phyloP scores from a whole-genome alignment of 768 basidiomycete species.

The Tephrocybe sp. region DNA sequence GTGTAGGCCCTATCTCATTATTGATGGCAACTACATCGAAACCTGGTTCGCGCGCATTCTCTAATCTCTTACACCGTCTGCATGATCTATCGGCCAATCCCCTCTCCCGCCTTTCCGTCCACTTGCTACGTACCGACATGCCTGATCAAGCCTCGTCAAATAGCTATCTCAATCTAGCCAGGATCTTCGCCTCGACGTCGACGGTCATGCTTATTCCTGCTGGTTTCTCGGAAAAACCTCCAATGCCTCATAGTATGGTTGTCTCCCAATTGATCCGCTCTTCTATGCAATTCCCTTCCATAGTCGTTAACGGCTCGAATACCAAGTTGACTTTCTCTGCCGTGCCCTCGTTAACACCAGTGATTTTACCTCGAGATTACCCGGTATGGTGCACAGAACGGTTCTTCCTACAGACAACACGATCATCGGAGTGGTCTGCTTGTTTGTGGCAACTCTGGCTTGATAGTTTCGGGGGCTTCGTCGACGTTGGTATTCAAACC shows the following conservation, averaged over 20 bases:
- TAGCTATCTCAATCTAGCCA: slow-evolving; percentile 57
- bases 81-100: slow-evolving; percentile 19
- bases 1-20: slow-evolving; percentile 47
- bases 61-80: slow-evolving; percentile 25
- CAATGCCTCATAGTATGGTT: slow-evolving; percentile 17
- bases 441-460: slow-evolving; percentile 68
- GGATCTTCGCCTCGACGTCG: slow-evolving; percentile 52
- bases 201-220: slow-evolving; percentile 52
- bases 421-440: slow-evolving; percentile 55
- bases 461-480: slow-evolving; percentile 44
- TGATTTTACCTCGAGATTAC: slow-evolving; percentile 42
- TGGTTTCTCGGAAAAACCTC: slow-evolving; percentile 28
- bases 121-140: slow-evolving; percentile 44
- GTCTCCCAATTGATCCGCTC: slow-evolving; percentile 5
- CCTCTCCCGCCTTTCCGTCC: slow-evolving; percentile 35
- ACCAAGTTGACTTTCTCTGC: slow-evolving; percentile 30
- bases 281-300: slow-evolving; percentile 14
- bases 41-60: slow-evolving; percentile 23
- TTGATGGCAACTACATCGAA: slow-evolving; percentile 36
- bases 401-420: slow-evolving; percentile 42
- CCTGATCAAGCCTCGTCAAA: slow-evolving; percentile 42
- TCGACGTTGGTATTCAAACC: slow-evolving; percentile 23
- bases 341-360: slow-evolving; percentile 41
- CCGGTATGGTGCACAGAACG: slow-evolving; percentile 64
- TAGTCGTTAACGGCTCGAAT: slow-evolving; percentile 24